Conservation (phyloP, 306 rosid species). For the Quercus variabilis region DNA sequence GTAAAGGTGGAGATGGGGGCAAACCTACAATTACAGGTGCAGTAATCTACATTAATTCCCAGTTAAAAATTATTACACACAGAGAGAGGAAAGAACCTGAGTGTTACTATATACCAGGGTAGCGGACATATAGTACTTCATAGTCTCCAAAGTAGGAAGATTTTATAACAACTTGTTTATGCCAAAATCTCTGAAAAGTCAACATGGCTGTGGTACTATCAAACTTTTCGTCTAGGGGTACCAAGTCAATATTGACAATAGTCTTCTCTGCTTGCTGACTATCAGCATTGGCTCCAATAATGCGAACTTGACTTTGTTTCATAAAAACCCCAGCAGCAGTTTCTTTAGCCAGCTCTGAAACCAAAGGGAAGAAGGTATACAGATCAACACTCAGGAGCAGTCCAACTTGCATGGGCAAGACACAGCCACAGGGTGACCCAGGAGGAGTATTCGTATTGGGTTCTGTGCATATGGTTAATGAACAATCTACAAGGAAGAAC, state of each 20-base stretch:
- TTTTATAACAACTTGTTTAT: slow-evolving; percentile 61
- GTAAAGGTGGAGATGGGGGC: slow-evolving; percentile 83
- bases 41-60: slow-evolving; percentile 20
- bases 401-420: slow-evolving; percentile 84
- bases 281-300: slow-evolving; percentile 85
- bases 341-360: slow-evolving; percentile 75
- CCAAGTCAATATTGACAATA: slow-evolving; percentile 65
- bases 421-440: slow-evolving; percentile 85
- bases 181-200: slow-evolving; percentile 84
- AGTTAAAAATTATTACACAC: slow-evolving; percentile 18
- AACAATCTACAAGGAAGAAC: slow-evolving; percentile 65
- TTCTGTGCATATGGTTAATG: slow-evolving; percentile 54
- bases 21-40: slow-evolving; percentile 62
- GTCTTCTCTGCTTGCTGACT: slow-evolving; percentile 74
- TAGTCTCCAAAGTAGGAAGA: slow-evolving; percentile 80
- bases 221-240: slow-evolving; percentile 67
- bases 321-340: slow-evolving; percentile 56
- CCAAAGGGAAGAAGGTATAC: slow-evolving; percentile 85
- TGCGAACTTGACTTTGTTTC: slow-evolving; percentile 80
- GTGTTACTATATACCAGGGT: slow-evolving; percentile 62
- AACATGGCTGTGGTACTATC: slow-evolving; percentile 68
- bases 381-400: slow-evolving; percentile 68
- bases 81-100: slow-evolving; percentile 6
- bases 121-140: slow-evolving; percentile 80
- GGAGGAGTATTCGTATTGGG: slow-evolving; percentile 89